Percentiles rank a stretch among this genome's conserved stretches.
These are phyloP conservation scores for Rhynchospora tenuis DNA, from an alignment of 176 grass and related monocot species.

Conservation along the genomic window DNA sequence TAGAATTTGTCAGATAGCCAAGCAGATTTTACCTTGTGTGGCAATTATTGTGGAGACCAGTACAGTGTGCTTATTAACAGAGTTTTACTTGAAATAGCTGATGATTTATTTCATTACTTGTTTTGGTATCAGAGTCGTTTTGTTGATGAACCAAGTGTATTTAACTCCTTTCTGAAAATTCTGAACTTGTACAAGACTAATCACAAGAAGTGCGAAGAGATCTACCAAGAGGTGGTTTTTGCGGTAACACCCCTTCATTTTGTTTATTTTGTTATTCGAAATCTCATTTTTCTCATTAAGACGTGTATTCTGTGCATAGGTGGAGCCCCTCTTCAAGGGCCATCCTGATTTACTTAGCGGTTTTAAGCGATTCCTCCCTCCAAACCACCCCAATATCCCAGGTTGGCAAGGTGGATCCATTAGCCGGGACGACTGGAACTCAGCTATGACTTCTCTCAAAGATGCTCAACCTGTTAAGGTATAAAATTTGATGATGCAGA, in stretches of 20 bases:
- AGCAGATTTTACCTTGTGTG: background rate
- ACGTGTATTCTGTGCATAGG: constrained; percentile 18
- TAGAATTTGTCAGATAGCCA: background rate
- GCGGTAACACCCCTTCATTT: background rate
- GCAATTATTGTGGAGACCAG: background rate
- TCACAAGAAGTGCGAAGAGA: constrained; percentile 29
- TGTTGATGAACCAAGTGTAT: constrained; percentile 20
- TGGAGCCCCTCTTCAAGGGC: constrained; percentile 27
- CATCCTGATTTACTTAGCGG: constrained; percentile 35
- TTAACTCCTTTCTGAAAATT: constrained; percentile 33
- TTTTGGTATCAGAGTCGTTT: constrained; percentile 33
- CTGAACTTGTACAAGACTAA: constrained; percentile 35
- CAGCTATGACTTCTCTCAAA: background rate
- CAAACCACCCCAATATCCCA: background rate
- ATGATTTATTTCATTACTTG: constrained; percentile 7
- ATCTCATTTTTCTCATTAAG: background rate
- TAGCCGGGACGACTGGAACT: background rate
- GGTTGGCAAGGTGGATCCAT: background rate
- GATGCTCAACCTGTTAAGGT: background rate
- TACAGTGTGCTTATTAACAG: background rate
- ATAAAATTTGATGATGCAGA: background rate
- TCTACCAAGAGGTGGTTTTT: constrained; percentile 35
- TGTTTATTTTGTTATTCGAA: background rate
- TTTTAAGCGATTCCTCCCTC: constrained; percentile 32
- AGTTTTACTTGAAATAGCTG: background rate